Percentiles rank a stretch among this genome's conserved stretches.
Evolutionary conservation across 148 eudicot genomes (phyloP).

Genomic region (Limonium bicolor): DNA sequence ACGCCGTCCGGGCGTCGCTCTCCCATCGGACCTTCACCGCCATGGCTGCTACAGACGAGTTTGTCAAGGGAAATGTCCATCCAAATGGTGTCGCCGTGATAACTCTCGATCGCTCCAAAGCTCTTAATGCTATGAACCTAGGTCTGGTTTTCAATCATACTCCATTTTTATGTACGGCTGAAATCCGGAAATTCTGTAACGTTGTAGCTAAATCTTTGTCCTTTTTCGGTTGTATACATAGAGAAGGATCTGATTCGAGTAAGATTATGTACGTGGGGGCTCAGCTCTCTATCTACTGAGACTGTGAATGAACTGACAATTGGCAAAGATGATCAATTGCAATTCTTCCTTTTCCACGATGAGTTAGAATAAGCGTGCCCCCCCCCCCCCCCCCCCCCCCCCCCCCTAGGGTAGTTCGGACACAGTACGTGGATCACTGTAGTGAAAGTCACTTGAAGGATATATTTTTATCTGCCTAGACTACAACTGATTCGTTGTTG

Average conservation of each 20-base stretch:
- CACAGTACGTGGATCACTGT: no score
- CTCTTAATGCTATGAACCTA: constrained; percentile 94
- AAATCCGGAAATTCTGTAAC: background rate
- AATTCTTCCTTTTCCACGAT: no score
- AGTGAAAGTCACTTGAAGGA: background rate
- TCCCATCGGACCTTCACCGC: constrained; percentile 27
- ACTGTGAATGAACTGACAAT: no score
- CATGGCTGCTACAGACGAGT: constrained; percentile 29
- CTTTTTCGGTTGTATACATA: background rate
- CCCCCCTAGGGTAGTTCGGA: no score
- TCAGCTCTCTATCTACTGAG: no score
- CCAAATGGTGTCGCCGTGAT: constrained; percentile 87
- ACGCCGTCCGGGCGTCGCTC: constrained; percentile 7
- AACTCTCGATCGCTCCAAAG: constrained; percentile 94
- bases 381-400: no score
- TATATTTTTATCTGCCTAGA: background rate
- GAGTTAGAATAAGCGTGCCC: no score
- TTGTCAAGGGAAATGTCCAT: constrained; percentile 54
- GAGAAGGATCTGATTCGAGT: no score
- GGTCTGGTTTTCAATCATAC: constrained; percentile 16
- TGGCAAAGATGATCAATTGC: no score
- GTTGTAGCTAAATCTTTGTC: background rate
- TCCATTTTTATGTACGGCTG: background rate
- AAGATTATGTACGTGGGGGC: no score
- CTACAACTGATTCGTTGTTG: background rate